These are phyloP conservation scores for Ploettnerulaceae sp. DNA, from an alignment of 2,329 filamentous ascomycete genomes.

Conservation along the genomic window DNA sequence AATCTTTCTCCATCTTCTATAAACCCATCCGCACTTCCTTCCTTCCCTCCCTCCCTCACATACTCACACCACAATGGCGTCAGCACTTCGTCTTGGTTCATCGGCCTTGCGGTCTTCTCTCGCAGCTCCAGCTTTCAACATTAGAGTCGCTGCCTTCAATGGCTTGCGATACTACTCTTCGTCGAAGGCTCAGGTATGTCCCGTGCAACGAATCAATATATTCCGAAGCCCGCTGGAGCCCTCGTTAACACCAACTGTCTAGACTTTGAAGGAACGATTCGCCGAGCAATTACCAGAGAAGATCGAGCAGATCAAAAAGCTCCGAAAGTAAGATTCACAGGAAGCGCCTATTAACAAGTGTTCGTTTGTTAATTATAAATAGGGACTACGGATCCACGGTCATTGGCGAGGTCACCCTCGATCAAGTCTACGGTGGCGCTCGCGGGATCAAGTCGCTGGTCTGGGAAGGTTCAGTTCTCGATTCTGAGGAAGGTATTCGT, in stretches of 20 bases:
- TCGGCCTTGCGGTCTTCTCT: slow-evolving; percentile 76
- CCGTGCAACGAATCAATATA: too few relatives aligned
- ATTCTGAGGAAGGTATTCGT: slow-evolving; percentile 97
- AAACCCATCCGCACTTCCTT: background rate
- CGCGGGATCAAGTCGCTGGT: slow-evolving; percentile 98
- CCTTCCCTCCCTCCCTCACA: slow-evolving; percentile 12
- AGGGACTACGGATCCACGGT: slow-evolving; percentile 95
- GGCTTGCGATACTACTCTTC: slow-evolving; percentile 87
- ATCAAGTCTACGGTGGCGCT: slow-evolving; percentile 98
- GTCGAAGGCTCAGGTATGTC: slow-evolving; percentile 77
- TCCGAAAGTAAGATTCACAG: slow-evolving; percentile 72
- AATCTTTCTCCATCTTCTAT: slow-evolving; percentile 5
- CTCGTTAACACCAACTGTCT: slow-evolving; percentile 9
- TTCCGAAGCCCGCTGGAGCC: slow-evolving; percentile 27
- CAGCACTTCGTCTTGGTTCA: slow-evolving; percentile 75
- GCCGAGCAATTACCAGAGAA: slow-evolving; percentile 92
- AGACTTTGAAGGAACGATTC: slow-evolving; percentile 98
- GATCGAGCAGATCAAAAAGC: slow-evolving; percentile 98
- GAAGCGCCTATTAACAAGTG: slow-evolving; percentile 1
- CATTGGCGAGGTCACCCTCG: slow-evolving; percentile 94
- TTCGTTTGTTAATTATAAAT: slow-evolving; percentile 24
- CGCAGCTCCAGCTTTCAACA: slow-evolving; percentile 60
- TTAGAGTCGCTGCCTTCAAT: slow-evolving; percentile 70
- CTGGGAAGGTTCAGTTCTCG: slow-evolving; percentile 97
- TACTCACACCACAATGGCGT: slow-evolving; percentile 63